Base-by-base conservation (phyloP, 768 basidiomycete species). In the Pluteus cervinus region DNA sequence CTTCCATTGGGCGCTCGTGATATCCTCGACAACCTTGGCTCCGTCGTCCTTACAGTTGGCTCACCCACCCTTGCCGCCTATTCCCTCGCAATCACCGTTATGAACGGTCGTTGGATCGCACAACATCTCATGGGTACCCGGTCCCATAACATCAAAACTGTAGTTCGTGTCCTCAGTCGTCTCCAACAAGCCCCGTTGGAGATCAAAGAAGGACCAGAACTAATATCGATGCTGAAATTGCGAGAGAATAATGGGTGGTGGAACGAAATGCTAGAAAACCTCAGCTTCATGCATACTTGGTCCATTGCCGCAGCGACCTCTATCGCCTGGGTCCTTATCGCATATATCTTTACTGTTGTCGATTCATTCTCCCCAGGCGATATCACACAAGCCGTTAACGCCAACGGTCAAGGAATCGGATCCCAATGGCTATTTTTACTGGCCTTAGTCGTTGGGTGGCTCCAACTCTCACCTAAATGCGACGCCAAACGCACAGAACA, bases 381-480 rank as follows among this genome's bases (percentile, higher is more conserved):
- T 24, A 45, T 52, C 14, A 51, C 44, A 4, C 41, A 36, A 10
- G 29, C 44, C 9, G 24, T 66, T 3, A 48, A 59, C 24, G 49
- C 58, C 6, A 65, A 54, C 15, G 71, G 68, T 0, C 55, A 68
- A 33, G 65, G 52, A 7, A 62, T 64, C 3, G 66, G 67, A 1
- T 63, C 64, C 2, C 48, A 60, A 8, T 72, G 64, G 66, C 52
- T 73, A 14, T 72, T 68, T 68, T 49, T 73, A 5, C 33, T 70
- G 5, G 61, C 70, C 0, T 50, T 72, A 7, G 59, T 67, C 12
- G 48, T 62, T 8, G 66, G 68, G 2, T 71, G 69, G 68, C 48
- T 72, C 14, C 52, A 61, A 29, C 52, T 70, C 8, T 61, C 62
- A 3, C 69, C 68, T 0, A 69, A 67, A 50, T 70, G 61, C 26